Percentiles rank a stretch among this genome's conserved stretches.
phyloP scores from a whole-genome alignment of 305 asterid species.

The Vinca major region DNA sequence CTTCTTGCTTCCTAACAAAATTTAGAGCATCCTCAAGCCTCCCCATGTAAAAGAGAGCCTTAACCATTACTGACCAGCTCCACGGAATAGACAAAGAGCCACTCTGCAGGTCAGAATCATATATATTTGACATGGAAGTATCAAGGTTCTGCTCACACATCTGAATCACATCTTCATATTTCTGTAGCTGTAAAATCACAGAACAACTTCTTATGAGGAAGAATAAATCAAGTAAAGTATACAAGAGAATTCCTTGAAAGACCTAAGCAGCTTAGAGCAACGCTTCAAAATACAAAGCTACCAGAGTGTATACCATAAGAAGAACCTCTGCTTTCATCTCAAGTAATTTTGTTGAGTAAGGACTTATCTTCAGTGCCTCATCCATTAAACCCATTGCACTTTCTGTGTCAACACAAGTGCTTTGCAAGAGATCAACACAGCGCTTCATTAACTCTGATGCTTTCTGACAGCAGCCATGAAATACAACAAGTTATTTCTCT shows the following conservation, averaged over 20 bases:
- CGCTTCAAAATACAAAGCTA: constrained; percentile 14
- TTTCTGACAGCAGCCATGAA: constrained; percentile 52
- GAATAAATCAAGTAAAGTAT: neutral
- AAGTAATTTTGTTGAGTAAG: constrained; percentile 55
- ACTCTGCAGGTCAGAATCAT: constrained; percentile 37
- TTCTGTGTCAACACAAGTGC: constrained; percentile 46
- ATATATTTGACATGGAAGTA: constrained; percentile 28
- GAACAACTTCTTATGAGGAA: neutral
- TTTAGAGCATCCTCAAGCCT: constrained; percentile 76
- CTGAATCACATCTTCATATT: constrained; percentile 70
- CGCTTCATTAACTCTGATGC: constrained; percentile 52
- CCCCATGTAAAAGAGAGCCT: constrained; percentile 71
- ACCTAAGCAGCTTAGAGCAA: neutral
- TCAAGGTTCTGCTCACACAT: constrained; percentile 59
- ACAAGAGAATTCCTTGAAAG: neutral
- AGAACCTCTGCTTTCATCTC: constrained; percentile 85
- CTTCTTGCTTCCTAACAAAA: constrained; percentile 71
- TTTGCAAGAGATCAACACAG: constrained; percentile 50
- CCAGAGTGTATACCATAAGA: constrained; percentile 51
- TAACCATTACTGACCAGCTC: constrained; percentile 54
- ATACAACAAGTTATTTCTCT: constrained; percentile 15
- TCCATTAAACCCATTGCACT: constrained; percentile 54
- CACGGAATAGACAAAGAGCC: constrained; percentile 52
- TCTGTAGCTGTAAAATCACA: constrained; percentile 57
- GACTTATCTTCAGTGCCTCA: constrained; percentile 70